Conservation (phyloP, 2,329 filamentous ascomycete genomes). For the Colletotrichum gigasporum region DNA sequence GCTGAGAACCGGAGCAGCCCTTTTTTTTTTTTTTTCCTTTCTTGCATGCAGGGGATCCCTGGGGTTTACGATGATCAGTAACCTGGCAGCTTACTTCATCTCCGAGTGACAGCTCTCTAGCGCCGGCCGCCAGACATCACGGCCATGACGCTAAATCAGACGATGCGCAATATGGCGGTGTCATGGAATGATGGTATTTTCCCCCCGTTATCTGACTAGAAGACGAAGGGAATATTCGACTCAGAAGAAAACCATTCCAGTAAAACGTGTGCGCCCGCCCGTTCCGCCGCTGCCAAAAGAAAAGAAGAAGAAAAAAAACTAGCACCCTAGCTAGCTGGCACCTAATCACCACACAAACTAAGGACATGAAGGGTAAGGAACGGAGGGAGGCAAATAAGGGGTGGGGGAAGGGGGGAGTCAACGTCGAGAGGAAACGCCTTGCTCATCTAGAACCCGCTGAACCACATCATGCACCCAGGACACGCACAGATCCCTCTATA, state of each 20-base stretch:
- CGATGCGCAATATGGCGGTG: neutral
- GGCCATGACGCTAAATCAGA: neutral
- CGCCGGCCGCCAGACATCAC: neutral
- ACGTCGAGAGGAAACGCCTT: too few species aligned
- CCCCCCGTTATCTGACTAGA: neutral
- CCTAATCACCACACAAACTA: neutral
- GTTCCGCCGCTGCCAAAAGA: too few species aligned
- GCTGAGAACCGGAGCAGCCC: neutral
- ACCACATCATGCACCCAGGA: constrained; percentile 31
- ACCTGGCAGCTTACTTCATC: neutral
- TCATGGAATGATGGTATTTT: too few species aligned
- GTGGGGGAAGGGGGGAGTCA: too few species aligned
- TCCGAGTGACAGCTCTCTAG: neutral
- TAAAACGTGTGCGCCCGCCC: neutral
- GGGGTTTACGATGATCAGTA: neutral
- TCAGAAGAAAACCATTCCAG: neutral
- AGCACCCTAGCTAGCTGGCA: neutral
- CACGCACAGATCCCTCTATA: constrained; percentile 28
- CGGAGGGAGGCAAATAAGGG: too few species aligned
- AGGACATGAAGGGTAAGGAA: too few species aligned
- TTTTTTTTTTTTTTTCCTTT: too few species aligned
- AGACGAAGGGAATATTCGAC: neutral
- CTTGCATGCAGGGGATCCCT: neutral
- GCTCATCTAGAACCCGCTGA: constrained; percentile 26
- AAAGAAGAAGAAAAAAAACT: neutral